Evolutionary conservation across 129 eudicot genomes (phyloP), one percentile per base, ranked within the genome.

Genomic region (Solidago caesia): DNA sequence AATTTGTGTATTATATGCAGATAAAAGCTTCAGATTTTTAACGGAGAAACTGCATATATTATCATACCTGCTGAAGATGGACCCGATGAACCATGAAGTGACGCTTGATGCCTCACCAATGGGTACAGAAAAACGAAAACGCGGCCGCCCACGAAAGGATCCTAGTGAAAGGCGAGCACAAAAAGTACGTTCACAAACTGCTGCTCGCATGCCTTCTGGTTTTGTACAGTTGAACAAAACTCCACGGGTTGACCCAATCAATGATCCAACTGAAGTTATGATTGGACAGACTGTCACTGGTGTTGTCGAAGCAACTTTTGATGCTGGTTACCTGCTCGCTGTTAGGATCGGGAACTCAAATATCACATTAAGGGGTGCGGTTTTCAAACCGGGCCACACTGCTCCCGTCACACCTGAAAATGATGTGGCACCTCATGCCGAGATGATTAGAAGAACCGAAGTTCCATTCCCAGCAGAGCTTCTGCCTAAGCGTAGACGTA

Each of bases 91-190:
- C 65, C 84, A 86, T 81, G 86, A 79, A 46, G 80, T 69, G 44
- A 79, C 67, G 77, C 74, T 88, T 6, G 56, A 67, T 80, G 76
- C 77, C 59, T 72, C 79, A 45, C 75, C 78, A 48, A 53, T 45
- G 57, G 75, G 41, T 61, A 85, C 93, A 13, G 55, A 76, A 27
- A 91, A 91, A 81, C 82, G 93, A 67, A 87, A 83, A 75, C 92
- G 96, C 26, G 97, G 98, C 11, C 97, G 97, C 59, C 98, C 97
- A 14, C 92, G 93, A 25, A 94, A 87, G 77, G 91, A 85, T 76
- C 87, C 77, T n/a, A 86, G 84, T 68, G 82, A 75, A 53, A 82
- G 76, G 48, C 87, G 75, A 15, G 76, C 72, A n/a, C 64, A 69
- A 44, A 79, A 63, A 33, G 78, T 74, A 4, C 83, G 67, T 55